Percentiles rank a stretch among this genome's conserved stretches.
phyloP scores from a whole-genome alignment of 2,329 filamentous ascomycete genomes.

The Trichoderma cornu-damae region DNA sequence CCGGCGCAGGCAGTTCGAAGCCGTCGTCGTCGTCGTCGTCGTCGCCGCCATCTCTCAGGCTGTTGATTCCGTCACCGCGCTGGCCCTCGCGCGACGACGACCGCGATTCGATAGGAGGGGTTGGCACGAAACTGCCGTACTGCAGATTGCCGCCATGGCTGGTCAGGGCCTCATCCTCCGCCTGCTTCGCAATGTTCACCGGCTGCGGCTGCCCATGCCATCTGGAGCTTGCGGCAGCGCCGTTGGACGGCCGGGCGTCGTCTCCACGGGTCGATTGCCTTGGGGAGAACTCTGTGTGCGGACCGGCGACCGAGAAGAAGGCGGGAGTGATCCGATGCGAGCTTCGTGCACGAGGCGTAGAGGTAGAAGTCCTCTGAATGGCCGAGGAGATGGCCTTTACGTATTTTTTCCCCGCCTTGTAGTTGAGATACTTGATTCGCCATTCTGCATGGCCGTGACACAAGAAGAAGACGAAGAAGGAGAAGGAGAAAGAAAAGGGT shows the following conservation, averaged over 20 bases:
- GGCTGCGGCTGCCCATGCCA: slow-evolving; percentile 7
- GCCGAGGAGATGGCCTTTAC: slow-evolving; percentile 77
- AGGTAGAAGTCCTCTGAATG: slow-evolving; percentile 53
- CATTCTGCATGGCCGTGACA: slow-evolving; percentile 56
- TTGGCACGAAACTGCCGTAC: slow-evolving; percentile 51
- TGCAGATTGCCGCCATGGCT: slow-evolving; percentile 37
- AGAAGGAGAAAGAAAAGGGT: background rate
- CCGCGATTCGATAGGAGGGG: slow-evolving; percentile 33
- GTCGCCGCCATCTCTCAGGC: slow-evolving; percentile 12
- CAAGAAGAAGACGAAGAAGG: too few species aligned
- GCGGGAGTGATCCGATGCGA: slow-evolving; percentile 32
- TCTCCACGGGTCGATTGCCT: background rate
- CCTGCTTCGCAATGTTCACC: slow-evolving; percentile 1
- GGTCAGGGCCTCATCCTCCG: slow-evolving; percentile 41
- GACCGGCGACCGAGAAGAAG: slow-evolving; percentile 21
- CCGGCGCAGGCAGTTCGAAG: slow-evolving; percentile 52
- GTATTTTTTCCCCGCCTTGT: slow-evolving; percentile 93
- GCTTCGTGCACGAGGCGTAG: slow-evolving; percentile 43
- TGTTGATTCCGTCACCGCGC: background rate
- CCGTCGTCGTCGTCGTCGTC: slow-evolving; percentile 27
- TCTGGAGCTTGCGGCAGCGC: background rate
- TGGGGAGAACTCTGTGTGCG: background rate
- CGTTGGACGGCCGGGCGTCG: background rate
- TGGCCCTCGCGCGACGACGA: slow-evolving; percentile 2
- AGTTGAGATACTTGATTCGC: slow-evolving; percentile 89